These are phyloP conservation scores for Spatholobus suberectus DNA, from an alignment of 306 rosid species.

Conservation along the genomic window DNA sequence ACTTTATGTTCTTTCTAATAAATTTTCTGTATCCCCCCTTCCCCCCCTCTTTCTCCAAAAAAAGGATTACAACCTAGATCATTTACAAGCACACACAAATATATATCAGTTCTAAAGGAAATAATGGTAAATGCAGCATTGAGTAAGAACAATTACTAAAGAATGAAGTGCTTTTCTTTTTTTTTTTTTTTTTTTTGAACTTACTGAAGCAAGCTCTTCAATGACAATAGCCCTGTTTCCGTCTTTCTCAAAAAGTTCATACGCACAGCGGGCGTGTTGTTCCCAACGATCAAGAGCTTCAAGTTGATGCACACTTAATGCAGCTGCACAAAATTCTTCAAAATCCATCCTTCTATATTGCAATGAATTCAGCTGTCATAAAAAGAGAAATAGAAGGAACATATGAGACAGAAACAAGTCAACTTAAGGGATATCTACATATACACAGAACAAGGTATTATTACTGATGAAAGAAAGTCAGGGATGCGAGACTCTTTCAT, in stretches of 20 bases:
- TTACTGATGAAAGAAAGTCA: conserved; percentile 84
- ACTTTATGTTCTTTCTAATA: not conserved
- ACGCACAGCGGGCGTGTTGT: conserved; percentile 94
- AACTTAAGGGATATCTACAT: conserved; percentile 21
- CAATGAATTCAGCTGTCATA: conserved; percentile 80
- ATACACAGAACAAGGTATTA: conserved; percentile 28
- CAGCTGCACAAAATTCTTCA: conserved; percentile 97
- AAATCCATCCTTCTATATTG: conserved; percentile 99
- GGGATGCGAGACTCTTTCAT: conserved; percentile 90
- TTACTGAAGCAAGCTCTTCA: conserved; percentile 97
- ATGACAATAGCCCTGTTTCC: conserved; percentile 95
- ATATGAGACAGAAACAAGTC: conserved; percentile 25
- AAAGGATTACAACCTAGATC: not conserved
- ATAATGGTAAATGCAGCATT: not conserved
- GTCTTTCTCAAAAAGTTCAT: conserved; percentile 91
- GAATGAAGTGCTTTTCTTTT: conserved; percentile 1
- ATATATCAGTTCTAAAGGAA: not conserved
- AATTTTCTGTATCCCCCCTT: not conserved
- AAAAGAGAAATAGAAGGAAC: conserved; percentile 40
- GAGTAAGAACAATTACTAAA: not conserved
- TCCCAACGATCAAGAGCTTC: conserved; percentile 99
- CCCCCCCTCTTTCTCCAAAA: not conserved
- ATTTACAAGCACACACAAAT: not conserved
- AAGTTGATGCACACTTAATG: conserved; percentile 91
- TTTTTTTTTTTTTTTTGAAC: too few relatives aligned